A percentile compares a stretch with the other conserved stretches of the same genome.
Evolutionary conservation across 2,329 filamentous ascomycete genomes (phyloP).

Genomic region (Malbranchea cinnamomea): DNA sequence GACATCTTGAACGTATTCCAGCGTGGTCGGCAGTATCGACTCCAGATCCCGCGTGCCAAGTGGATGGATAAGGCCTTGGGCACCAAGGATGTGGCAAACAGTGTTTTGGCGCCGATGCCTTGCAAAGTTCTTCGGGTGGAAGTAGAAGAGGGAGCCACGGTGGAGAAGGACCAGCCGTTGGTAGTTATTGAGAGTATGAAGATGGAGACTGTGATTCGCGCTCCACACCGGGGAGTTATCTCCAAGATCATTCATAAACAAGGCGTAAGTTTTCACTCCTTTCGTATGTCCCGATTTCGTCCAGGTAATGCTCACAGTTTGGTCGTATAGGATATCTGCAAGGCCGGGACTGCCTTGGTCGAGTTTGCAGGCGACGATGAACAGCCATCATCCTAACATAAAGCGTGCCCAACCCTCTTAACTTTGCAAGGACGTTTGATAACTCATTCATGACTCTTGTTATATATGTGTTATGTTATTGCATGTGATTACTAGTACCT

Average conservation of each 20-base stretch:
- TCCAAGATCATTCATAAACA: constrained; percentile 59
- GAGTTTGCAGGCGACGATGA: constrained; percentile 43
- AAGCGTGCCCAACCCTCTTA: too few relatives aligned
- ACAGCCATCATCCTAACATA: too few relatives aligned
- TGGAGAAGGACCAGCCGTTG: constrained; percentile 72
- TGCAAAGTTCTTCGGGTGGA: constrained; percentile 91
- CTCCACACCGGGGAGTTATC: constrained; percentile 56
- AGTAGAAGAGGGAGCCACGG: constrained; percentile 63
- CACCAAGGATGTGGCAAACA: constrained; percentile 63
- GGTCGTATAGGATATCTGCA: constrained; percentile 52
- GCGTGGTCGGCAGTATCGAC: constrained; percentile 41
- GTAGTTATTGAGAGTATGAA: constrained; percentile 90
- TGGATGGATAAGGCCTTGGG: constrained; percentile 87
- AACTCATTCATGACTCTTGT: too few relatives aligned
- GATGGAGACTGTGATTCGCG: constrained; percentile 74
- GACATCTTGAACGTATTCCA: constrained; percentile 60
- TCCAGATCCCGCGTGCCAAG: constrained; percentile 43
- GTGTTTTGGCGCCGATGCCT: constrained; percentile 86
- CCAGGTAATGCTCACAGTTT: constrained; percentile 2
- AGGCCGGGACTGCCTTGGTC: constrained; percentile 59
- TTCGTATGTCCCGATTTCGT: constrained; percentile 5
- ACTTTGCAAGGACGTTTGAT: too few relatives aligned
- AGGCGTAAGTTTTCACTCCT: constrained; percentile 41
- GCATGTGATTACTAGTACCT: not conserved
- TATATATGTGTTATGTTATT: not conserved